These are phyloP conservation scores for Paecilomyces variotii DNA, from an alignment of 2,329 filamentous ascomycete species.

Conservation along the genomic window DNA sequence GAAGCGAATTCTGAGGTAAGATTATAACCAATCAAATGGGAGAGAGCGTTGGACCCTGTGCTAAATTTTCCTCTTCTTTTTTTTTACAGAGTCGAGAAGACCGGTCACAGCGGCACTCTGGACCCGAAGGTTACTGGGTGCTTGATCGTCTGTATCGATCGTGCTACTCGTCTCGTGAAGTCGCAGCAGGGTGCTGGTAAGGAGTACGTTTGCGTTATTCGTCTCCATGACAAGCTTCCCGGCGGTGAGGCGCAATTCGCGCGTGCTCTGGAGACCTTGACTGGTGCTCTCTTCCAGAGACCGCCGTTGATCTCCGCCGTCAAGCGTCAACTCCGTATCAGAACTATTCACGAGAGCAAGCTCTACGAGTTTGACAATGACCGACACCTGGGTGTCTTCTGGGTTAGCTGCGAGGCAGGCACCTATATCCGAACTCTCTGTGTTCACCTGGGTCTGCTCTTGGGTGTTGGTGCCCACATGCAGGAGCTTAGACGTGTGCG, in stretches of 20 bases:
- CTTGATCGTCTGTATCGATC: conserved; percentile 90
- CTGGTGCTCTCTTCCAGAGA: conserved; percentile 92
- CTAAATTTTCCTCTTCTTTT: conserved; percentile 1
- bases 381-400: conserved; percentile 93
- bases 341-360: conserved; percentile 96
- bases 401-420: conserved; percentile 97
- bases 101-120: conserved; percentile 94
- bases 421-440: conserved; percentile 98
- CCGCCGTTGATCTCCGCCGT: conserved; percentile 96
- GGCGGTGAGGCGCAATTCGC: conserved; percentile 90
- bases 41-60: background rate
- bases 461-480: conserved; percentile 92
- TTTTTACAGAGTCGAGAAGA: conserved; percentile 73
- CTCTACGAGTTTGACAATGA: conserved; percentile 97
- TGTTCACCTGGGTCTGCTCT: conserved; percentile 73
- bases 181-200: conserved; percentile 98
- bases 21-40: conserved; percentile 11
- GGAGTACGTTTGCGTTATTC: conserved; percentile 94
- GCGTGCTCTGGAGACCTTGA: conserved; percentile 88
- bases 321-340: conserved; percentile 96
- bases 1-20: conserved; percentile 87
- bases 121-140: conserved; percentile 97
- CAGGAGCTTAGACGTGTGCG: conserved; percentile 93
- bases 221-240: conserved; percentile 89
- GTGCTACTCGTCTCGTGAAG: conserved; percentile 94